These are phyloP conservation scores for Xerocomellus chrysenteron DNA, from an alignment of 768 basidiomycete genomes.

Conservation along the genomic window DNA sequence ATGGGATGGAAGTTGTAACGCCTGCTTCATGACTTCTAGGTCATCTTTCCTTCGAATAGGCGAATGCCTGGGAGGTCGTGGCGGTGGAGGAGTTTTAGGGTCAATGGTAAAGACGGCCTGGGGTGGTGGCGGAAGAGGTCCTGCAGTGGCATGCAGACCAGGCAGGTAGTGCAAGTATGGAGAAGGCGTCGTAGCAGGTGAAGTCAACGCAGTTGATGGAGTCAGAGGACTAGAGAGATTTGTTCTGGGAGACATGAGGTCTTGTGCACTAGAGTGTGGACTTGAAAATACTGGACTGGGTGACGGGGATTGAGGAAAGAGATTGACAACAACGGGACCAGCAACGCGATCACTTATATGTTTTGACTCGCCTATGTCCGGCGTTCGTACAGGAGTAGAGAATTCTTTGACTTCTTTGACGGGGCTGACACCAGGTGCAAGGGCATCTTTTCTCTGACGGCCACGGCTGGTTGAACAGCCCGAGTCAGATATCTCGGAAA, in stretches of 20 bases:
- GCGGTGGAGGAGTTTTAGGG: slow-evolving; percentile 48
- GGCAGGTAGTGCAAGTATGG: slow-evolving; percentile 63
- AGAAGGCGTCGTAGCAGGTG: slow-evolving; percentile 30
- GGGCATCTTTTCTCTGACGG: slow-evolving; percentile 36
- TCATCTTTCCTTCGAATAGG: slow-evolving; percentile 50
- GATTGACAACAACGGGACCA: slow-evolving; percentile 56
- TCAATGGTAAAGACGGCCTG: slow-evolving; percentile 52
- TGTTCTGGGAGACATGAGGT: slow-evolving; percentile 29
- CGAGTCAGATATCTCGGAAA: slow-evolving; percentile 33
- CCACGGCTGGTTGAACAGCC: slow-evolving; percentile 28
- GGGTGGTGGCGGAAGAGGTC: slow-evolving; percentile 71
- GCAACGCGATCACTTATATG: slow-evolving; percentile 60
- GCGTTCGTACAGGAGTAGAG: slow-evolving; percentile 45
- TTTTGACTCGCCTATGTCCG: slow-evolving; percentile 62
- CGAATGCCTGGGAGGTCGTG: slow-evolving; percentile 62
- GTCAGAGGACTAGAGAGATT: slow-evolving; percentile 24
- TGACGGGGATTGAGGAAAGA: slow-evolving; percentile 37
- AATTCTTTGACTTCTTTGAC: slow-evolving; percentile 26
- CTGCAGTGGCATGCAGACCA: slow-evolving; percentile 68
- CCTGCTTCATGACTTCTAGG: slow-evolving; percentile 57
- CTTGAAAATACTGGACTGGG: slow-evolving; percentile 29
- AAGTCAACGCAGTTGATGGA: slow-evolving; percentile 28
- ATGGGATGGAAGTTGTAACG: slow-evolving; percentile 56
- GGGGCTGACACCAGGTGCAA: slow-evolving; percentile 31
- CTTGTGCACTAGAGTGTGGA: slow-evolving; percentile 27